Evolutionary conservation across 805 yeast genomes (phyloP), one percentile per base, ranked within the genome.

Genomic region (Starmerella khaoyaiensis): DNA sequence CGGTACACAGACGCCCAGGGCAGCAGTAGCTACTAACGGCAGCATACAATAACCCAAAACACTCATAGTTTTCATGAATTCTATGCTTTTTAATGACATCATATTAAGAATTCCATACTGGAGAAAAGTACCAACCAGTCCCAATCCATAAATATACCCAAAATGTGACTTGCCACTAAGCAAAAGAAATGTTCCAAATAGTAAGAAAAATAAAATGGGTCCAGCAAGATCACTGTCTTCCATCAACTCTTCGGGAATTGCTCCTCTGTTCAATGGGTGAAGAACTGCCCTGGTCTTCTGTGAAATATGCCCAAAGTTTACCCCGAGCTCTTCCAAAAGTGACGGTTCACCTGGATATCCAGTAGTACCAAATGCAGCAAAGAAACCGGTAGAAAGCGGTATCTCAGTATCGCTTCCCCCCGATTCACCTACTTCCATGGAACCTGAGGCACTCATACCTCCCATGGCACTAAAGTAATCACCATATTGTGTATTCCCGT

Each of bases 271-370:
- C 31, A 74, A 67, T 11, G 95, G 93, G 49, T 80, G 79, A 55
- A 90, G 67, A 9, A 86, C 97, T 1, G 87, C 81, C 52, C 73
- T 59, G 0, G 97, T 90, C 64, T 62, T 90, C 24, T 72, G 67
- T 50, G 76, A 72, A 47, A 90, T 87, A 54, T 87, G 96, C 28
- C 68, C 69, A 52, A 90, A 90, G 57, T 90, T 86, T 54, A 90
- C 81, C 2, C 97, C 98, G 19, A 90, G 60, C 55, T 90, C 98
- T 55, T 90, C 94, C 35, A 90, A 63, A 31, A 90, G 63, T 2
- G 96, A 84, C 0, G 94, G 86, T 57, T 90, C 98, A n/a, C 84
- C 87, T 0, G 94, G 76, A 54, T 90, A 90, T 0, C 98, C 98
- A 1, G 79, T 67, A 0, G 95, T 79, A 2, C 95, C 81, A 52